Evolutionary conservation across 2,329 filamentous ascomycete species (phyloP).

Genomic region (Penicillium aurantiogriseum): DNA sequence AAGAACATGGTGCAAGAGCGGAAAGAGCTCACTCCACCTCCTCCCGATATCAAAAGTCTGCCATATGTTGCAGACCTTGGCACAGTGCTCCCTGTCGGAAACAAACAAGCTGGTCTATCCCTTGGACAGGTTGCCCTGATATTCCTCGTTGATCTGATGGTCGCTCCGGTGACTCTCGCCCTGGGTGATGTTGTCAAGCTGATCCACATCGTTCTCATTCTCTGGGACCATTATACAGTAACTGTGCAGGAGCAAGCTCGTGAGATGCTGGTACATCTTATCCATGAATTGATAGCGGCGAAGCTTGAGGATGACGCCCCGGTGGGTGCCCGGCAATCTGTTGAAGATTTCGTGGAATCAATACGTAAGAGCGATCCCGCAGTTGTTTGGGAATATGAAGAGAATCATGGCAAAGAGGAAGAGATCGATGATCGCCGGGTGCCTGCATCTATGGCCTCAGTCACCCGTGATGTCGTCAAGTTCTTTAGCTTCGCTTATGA

Average conservation of each 20-base stretch:
- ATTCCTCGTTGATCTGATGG: constrained; percentile 91
- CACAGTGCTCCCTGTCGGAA: constrained; percentile 76
- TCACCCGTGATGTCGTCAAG: constrained; percentile 77
- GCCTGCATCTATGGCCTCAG: constrained; percentile 79
- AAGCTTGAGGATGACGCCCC: constrained; percentile 69
- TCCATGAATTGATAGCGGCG: constrained; percentile 89
- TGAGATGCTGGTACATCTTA: constrained; percentile 96
- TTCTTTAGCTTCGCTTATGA: constrained; percentile 84
- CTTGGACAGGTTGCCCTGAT: constrained; percentile 91
- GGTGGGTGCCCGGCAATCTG: constrained; percentile 66
- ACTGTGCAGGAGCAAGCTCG: constrained; percentile 94
- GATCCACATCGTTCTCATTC: constrained; percentile 84
- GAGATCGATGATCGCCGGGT: constrained; percentile 75
- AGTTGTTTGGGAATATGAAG: constrained; percentile 92
- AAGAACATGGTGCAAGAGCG: constrained; percentile 96
- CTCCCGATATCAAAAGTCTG: constrained; percentile 69
- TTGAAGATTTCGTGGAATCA: constrained; percentile 83
- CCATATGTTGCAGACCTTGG: constrained; percentile 88
- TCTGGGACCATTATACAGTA: constrained; percentile 96
- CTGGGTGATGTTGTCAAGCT: constrained; percentile 80
- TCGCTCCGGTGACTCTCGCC: constrained; percentile 78
- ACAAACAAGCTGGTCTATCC: constrained; percentile 89
- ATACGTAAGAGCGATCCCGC: constrained; percentile 80
- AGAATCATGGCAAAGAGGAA: constrained; percentile 75
- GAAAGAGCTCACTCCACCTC: constrained; percentile 63